Evolutionary conservation across 1,284 basidiomycete genomes (phyloP).

Genomic region (Malassezia yamatoensis): DNA sequence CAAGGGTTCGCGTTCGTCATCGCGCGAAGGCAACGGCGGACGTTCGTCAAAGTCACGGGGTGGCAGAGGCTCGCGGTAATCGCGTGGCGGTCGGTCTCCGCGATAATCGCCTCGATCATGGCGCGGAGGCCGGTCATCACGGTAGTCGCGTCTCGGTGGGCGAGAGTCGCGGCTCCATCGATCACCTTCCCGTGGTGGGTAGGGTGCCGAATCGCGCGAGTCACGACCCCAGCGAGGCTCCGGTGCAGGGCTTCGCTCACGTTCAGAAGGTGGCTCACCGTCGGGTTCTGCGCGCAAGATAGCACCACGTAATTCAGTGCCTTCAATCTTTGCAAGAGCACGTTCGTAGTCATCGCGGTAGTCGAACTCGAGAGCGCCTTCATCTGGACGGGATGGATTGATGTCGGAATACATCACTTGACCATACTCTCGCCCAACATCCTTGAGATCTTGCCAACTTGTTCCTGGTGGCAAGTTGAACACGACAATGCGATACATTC

Average conservation of each 20-base stretch:
- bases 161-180: neutral
- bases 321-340: conserved; percentile 43
- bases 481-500: conserved; percentile 38
- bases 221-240: neutral
- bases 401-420: conserved; percentile 43
- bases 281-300: conserved; percentile 43
- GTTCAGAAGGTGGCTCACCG: conserved; percentile 10
- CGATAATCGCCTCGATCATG: neutral
- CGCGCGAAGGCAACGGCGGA: neutral
- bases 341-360: conserved; percentile 43
- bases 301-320: conserved; percentile 41
- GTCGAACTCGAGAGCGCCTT: conserved; percentile 46
- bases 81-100: neutral
- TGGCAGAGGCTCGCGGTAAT: conserved; percentile 2
- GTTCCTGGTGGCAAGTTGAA: conserved; percentile 75
- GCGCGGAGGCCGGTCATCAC: conserved; percentile 14
- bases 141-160: neutral
- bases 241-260: conserved; percentile 30
- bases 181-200: conserved; percentile 1
- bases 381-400: conserved; percentile 37
- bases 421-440: conserved; percentile 85
- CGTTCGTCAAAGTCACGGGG: conserved; percentile 1
- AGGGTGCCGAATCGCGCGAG: neutral
- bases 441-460: conserved; percentile 95
- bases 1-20: neutral